These are phyloP conservation scores for Eucalyptus regnans DNA, from an alignment of 345 rosid genomes.

Conservation along the genomic window DNA sequence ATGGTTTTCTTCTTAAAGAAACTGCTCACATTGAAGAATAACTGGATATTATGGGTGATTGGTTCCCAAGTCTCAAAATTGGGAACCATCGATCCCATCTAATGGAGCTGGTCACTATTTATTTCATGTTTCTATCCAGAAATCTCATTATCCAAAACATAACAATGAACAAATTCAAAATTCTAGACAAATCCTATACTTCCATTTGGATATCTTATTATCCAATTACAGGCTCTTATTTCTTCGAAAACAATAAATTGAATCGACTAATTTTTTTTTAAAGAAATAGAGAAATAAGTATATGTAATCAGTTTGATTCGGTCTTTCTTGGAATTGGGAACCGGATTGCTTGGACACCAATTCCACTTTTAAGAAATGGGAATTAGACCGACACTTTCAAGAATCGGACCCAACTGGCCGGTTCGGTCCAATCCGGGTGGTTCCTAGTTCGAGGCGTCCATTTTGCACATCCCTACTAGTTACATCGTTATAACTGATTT, in stretches of 20 bases:
- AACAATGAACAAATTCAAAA: accelerated
- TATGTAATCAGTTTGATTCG: accelerated
- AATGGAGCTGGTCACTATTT: accelerated
- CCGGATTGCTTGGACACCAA: accelerated
- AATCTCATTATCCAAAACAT: too few relatives aligned
- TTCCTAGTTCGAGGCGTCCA: accelerated
- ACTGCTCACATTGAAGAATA: not conserved
- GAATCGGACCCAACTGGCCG: accelerated
- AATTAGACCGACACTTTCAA: accelerated
- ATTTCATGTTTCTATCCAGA: accelerated
- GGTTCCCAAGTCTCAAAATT: too few relatives aligned
- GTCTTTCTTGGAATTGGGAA: accelerated
- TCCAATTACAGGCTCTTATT: too few relatives aligned
- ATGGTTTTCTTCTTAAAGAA: not conserved
- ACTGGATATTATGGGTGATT: too few relatives aligned
- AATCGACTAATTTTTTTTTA: accelerated
- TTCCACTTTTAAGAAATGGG: too few relatives aligned
- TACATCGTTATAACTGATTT: not conserved
- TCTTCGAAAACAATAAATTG: accelerated
- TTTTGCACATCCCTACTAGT: too few relatives aligned
- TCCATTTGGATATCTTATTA: accelerated
- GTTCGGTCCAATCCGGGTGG: accelerated
- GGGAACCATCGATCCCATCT: accelerated
- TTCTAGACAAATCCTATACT: too few relatives aligned
- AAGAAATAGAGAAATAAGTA: too few relatives aligned